Conservation (phyloP, 768 basidiomycete genomes). For the Termitomyces sp. region DNA sequence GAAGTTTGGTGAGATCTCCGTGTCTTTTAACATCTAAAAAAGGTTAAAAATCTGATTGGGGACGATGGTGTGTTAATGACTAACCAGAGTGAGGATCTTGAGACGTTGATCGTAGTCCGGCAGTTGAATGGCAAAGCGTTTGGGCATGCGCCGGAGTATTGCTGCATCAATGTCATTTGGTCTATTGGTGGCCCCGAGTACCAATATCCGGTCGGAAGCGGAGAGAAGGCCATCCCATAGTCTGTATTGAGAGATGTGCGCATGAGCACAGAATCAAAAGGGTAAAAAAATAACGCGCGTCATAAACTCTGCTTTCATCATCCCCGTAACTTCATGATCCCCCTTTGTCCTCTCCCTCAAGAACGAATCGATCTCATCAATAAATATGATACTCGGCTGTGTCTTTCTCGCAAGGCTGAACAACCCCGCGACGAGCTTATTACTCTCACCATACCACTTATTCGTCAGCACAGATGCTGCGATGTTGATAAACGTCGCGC, state of each 20-base stretch:
- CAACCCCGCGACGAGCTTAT: slow-evolving; percentile 91
- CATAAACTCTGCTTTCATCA: slow-evolving; percentile 98
- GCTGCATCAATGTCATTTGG: slow-evolving; percentile 89
- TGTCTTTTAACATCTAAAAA: slow-evolving; percentile 80
- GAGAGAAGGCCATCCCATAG: slow-evolving; percentile 95
- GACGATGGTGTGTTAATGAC: slow-evolving; percentile 12
- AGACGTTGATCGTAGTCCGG: slow-evolving; percentile 75
- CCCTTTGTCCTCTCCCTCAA: slow-evolving; percentile 79
- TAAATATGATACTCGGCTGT: slow-evolving; percentile 96
- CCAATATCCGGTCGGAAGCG: slow-evolving; percentile 73
- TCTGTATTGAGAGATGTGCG: slow-evolving; percentile 27
- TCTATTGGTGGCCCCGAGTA: slow-evolving; percentile 93
- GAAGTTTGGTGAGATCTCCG: slow-evolving; percentile 59
- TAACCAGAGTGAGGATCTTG: slow-evolving; percentile 78
- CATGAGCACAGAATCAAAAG: neutral
- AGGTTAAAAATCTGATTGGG: neutral
- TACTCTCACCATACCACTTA: slow-evolving; percentile 51
- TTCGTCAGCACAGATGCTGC: slow-evolving; percentile 41
- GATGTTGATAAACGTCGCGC: slow-evolving; percentile 87
- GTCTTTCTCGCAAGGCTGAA: slow-evolving; percentile 93
- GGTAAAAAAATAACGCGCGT: slow-evolving; percentile 44
- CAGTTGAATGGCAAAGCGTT: slow-evolving; percentile 82
- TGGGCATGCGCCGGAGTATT: slow-evolving; percentile 95
- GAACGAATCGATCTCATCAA: slow-evolving; percentile 98
- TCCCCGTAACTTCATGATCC: slow-evolving; percentile 96